phyloP scores from a whole-genome alignment of 768 basidiomycete genomes.

The Panus rudis region DNA sequence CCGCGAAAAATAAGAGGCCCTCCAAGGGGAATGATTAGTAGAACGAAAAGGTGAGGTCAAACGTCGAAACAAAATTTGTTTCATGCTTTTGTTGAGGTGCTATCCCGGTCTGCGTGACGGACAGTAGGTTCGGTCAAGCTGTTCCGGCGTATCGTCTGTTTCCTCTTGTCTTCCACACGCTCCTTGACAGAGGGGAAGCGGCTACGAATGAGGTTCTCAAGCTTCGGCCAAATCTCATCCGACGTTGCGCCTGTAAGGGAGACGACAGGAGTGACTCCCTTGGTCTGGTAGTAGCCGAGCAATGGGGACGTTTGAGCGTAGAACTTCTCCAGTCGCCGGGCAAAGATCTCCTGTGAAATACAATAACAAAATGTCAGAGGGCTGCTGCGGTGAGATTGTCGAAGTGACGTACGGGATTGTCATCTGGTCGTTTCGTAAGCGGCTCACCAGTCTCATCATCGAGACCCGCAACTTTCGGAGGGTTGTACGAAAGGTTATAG shows the following conservation, averaged over 20 bases:
- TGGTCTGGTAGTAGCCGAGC: slow-evolving; percentile 58
- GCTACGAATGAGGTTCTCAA: slow-evolving; percentile 53
- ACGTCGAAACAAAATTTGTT: too few relatives aligned
- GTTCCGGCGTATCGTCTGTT: slow-evolving; percentile 35
- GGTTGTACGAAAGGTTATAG: slow-evolving; percentile 87
- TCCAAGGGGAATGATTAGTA: too few relatives aligned
- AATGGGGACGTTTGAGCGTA: slow-evolving; percentile 78
- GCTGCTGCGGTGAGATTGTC: not conserved
- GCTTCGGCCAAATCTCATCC: slow-evolving; percentile 85
- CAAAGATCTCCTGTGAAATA: slow-evolving; percentile 59
- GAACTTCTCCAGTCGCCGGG: slow-evolving; percentile 68
- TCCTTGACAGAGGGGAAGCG: slow-evolving; percentile 55
- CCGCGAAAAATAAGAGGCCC: too few relatives aligned
- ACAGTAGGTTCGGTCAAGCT: slow-evolving; percentile 48
- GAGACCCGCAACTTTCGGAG: slow-evolving; percentile 66
- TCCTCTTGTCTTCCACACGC: slow-evolving; percentile 34
- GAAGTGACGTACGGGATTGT: slow-evolving; percentile 65
- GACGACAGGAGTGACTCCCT: slow-evolving; percentile 44
- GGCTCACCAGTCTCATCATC: slow-evolving; percentile 88
- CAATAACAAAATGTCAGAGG: not conserved
- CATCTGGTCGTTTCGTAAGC: slow-evolving; percentile 82
- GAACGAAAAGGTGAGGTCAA: too few relatives aligned
- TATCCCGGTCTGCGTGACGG: too few relatives aligned
- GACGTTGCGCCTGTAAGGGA: slow-evolving; percentile 69
- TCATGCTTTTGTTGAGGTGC: too few relatives aligned